Evolutionary conservation across 805 yeast genomes (phyloP), one percentile per base, ranked within the genome.

Genomic region (Yarrowia sp.): DNA sequence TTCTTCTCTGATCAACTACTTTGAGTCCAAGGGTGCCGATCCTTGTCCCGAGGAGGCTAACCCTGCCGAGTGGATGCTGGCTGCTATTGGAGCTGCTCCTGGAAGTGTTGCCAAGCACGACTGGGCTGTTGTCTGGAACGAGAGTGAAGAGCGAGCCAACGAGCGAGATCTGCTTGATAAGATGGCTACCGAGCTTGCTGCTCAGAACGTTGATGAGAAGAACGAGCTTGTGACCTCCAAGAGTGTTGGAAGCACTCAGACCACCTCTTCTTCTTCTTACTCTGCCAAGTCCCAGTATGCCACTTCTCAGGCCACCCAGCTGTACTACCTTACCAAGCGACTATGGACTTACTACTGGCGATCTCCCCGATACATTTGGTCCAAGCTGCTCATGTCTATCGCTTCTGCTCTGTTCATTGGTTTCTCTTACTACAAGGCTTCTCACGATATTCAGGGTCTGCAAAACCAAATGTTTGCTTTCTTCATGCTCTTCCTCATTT

Each of bases 1-100:
- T 82, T 10, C 86, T 77, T 76, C 79, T 84, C 72, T 80, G 82
- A 67, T 71, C 75, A 75, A 82, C 64, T 88, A 88, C 72, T 87
- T 88, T 71, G 91, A 88, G 74, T 72, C 74, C 4, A 75, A 87
- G 68, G 92, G 91, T 64, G 84, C 92, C 48, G 82, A 80, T 32
- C 77, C 78, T 65, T 88, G 92, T 77, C 92, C 92, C 18, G 77
- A 79, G 8, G 80, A 80, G 42, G 91, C 90, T 7, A 89, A 89
- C 69, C 95, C 93, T 33, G 93, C 92, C 10, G 96, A 90, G 78
- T 91, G 96, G 95, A 91, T 91, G 96, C 79, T 91, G 75, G 89
- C 88, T 67, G 72, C 70, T 10, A 71, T 73, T 64, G 81, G 83
- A 45, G 80, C 78, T 63, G 78, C 74, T 44, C 77, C 77, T 50